A percentile compares a stretch with the other conserved stretches of the same genome.
These are phyloP conservation scores for Streptanthus diversifolius DNA, from an alignment of 345 rosid species.

Conservation along the genomic window DNA sequence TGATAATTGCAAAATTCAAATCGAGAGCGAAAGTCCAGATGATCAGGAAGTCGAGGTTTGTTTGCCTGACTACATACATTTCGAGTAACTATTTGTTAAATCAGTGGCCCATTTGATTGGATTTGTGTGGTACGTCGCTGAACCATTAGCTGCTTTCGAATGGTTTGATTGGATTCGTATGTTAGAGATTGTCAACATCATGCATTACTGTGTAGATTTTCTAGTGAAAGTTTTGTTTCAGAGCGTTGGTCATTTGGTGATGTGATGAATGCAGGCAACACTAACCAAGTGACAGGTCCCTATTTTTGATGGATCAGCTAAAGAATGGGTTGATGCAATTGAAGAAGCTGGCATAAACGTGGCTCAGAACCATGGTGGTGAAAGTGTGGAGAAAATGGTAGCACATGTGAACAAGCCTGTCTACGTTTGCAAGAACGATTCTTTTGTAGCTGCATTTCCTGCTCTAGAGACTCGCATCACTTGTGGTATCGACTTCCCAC, in stretches of 20 bases:
- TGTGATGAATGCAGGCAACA: constrained; percentile 2
- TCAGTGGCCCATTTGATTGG: neutral
- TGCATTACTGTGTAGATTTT: neutral
- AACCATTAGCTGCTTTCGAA: neutral
- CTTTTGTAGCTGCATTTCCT: constrained; percentile 67
- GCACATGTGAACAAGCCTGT: constrained; percentile 58
- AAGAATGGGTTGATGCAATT: constrained; percentile 65
- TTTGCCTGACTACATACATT: neutral
- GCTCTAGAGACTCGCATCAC: constrained; percentile 53
- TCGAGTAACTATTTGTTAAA: neutral
- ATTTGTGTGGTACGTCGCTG: neutral
- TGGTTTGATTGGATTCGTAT: neutral
- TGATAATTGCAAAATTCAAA: constrained; percentile 73
- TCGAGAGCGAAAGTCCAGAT: constrained; percentile 34
- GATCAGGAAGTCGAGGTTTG: constrained; percentile 56
- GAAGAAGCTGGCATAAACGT: constrained; percentile 51
- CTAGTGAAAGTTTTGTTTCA: neutral
- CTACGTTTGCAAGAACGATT: constrained; percentile 54
- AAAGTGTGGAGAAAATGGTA: constrained; percentile 50
- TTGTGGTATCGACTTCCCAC: constrained; percentile 78
- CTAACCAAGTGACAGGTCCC: constrained; percentile 60
- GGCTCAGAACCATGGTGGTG: constrained; percentile 51
- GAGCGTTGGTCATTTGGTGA: neutral
- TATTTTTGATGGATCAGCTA: constrained; percentile 83
- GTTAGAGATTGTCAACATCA: neutral